phyloP scores from a whole-genome alignment of 768 basidiomycete genomes.

The Amanita molliuscula region DNA sequence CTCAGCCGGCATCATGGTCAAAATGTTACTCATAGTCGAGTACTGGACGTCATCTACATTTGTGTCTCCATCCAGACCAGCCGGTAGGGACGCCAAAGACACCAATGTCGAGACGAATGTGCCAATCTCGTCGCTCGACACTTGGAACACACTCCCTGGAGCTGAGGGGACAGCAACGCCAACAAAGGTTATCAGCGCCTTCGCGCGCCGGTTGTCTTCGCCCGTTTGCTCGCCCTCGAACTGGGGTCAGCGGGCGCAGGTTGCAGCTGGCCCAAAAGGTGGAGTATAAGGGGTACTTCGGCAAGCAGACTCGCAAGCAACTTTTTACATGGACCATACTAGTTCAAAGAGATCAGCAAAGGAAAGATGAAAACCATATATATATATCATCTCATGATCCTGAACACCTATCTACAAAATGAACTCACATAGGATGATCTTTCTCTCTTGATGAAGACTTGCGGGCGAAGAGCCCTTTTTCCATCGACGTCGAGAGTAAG shows the following conservation, averaged over 20 bases:
- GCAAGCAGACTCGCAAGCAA: conserved; percentile 37
- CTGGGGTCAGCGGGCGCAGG: conserved; percentile 29
- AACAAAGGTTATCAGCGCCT: conserved; percentile 58
- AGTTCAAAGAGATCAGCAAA: conserved; percentile 23
- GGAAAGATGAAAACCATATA: conserved; percentile 12
- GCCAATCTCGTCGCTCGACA: conserved; percentile 19
- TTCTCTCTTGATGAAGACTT: conserved; percentile 38
- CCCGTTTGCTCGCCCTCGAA: conserved; percentile 52
- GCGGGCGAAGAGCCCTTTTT: conserved; percentile 49
- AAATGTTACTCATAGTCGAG: conserved; percentile 37
- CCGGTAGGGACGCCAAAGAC: conserved; percentile 29
- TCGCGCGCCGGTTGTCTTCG: conserved; percentile 56
- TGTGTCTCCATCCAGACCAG: conserved; percentile 18
- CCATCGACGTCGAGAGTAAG: conserved; percentile 33
- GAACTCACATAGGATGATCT: conserved; percentile 41
- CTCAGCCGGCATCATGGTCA: conserved; percentile 56
- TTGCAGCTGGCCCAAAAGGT: conserved; percentile 39
- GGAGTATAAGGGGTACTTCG: conserved; percentile 42
- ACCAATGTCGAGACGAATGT: conserved; percentile 40
- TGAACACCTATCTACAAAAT: conserved; percentile 45
- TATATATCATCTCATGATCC: conserved; percentile 34
- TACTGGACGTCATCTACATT: conserved; percentile 38
- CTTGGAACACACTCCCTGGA: conserved; percentile 5
- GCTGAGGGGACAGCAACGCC: conserved; percentile 35
- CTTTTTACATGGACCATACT: conserved; percentile 28